Conservation (phyloP, 192 early-diverging fungal species). For the Spinellus fusiger region DNA sequence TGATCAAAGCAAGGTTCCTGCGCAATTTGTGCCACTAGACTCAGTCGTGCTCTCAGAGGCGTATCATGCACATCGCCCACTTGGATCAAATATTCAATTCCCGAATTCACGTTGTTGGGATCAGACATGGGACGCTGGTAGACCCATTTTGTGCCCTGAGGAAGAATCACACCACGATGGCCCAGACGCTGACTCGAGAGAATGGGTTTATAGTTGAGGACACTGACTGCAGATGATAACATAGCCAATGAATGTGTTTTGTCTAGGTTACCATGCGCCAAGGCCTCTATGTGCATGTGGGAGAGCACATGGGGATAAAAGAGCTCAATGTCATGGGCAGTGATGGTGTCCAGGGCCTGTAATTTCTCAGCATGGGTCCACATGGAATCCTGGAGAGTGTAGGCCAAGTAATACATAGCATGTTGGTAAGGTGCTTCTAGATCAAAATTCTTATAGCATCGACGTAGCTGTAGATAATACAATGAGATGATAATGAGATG, state of each 20-base stretch:
- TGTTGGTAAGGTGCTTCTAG: slow-evolving; percentile 75
- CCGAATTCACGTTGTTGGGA: slow-evolving; percentile 77
- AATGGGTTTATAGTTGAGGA: slow-evolving; percentile 52
- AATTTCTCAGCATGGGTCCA: slow-evolving; percentile 78
- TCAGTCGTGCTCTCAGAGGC: slow-evolving; percentile 56
- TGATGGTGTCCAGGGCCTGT: slow-evolving; percentile 59
- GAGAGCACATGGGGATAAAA: slow-evolving; percentile 72
- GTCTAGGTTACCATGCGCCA: slow-evolving; percentile 80
- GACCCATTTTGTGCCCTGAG: slow-evolving; percentile 36
- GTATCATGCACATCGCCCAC: slow-evolving; percentile 64
- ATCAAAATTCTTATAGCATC: slow-evolving; percentile 69
- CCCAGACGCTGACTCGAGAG: slow-evolving; percentile 42
- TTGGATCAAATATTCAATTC: slow-evolving; percentile 82
- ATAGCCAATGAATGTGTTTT: slow-evolving; percentile 59
- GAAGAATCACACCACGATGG: slow-evolving; percentile 48
- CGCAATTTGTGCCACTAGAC: slow-evolving; percentile 73
- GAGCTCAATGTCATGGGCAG: slow-evolving; percentile 58
- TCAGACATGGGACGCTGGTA: slow-evolving; percentile 58
- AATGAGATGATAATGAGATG: too few species aligned
- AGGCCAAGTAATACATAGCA: slow-evolving; percentile 64
- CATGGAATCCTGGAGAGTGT: slow-evolving; percentile 66
- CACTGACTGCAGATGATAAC: slow-evolving; percentile 46
- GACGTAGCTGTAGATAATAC: slow-evolving; percentile 46
- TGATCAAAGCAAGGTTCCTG: slow-evolving; percentile 90
- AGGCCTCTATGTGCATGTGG: slow-evolving; percentile 65